A percentile compares a stretch with the other conserved stretches of the same genome.
phyloP scores from a whole-genome alignment of 805 yeast species.

The fission yeast (Schizosaccharomyces pombe) region DNA sequence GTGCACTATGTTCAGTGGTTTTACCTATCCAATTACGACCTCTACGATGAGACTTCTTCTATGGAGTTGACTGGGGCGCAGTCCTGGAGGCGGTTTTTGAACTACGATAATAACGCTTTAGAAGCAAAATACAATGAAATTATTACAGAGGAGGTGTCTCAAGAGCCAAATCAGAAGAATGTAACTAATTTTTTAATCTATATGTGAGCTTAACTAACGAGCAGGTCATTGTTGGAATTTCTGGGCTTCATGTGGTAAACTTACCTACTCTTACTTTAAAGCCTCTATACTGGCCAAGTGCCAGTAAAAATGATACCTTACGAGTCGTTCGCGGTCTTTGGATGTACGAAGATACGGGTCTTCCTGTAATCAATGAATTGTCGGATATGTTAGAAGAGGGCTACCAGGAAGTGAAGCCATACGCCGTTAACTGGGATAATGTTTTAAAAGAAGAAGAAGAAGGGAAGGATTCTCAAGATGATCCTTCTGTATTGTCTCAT shows the following conservation, averaged over 20 bases:
- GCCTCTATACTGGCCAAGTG: conserved; percentile 20
- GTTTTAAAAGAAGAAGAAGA: conserved; percentile 10
- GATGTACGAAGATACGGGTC: conserved; percentile 17
- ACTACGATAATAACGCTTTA: neutral
- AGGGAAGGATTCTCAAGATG: conserved; percentile 3
- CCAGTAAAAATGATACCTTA: conserved; percentile 12
- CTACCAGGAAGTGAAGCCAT: conserved; percentile 11
- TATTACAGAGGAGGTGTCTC: neutral
- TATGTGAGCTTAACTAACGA: neutral
- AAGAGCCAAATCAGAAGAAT: neutral
- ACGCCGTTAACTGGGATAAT: conserved; percentile 12
- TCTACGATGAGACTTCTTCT: neutral
- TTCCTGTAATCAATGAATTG: conserved; percentile 17
- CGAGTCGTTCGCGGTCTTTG: conserved; percentile 17
- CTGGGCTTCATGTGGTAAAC: conserved; percentile 10
- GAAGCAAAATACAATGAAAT: neutral
- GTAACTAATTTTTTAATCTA: neutral
- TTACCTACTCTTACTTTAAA: conserved; percentile 6
- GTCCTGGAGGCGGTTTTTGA: neutral
- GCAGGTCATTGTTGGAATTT: conserved; percentile 10
- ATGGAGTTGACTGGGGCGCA: neutral
- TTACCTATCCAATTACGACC: neutral
- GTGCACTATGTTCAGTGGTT: neutral
- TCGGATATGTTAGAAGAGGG: conserved; percentile 12
- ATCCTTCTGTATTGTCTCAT: neutral